Base-by-base conservation (phyloP, 495 filamentous ascomycete species). In the Hyaloscypha bicolor region DNA sequence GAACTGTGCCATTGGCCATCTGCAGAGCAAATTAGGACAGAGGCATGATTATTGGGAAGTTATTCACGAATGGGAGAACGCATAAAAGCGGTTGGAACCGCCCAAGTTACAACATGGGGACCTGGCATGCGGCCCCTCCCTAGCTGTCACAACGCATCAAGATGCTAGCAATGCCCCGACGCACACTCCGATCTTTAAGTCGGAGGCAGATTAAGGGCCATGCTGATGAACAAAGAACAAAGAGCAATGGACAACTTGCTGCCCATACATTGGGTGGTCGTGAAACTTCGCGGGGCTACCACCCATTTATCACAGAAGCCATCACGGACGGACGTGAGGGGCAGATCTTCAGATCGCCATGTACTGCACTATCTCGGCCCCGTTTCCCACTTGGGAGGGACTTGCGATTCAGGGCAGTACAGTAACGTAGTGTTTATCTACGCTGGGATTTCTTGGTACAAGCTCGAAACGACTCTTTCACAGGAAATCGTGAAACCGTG, bases 1-100 rank as follows among this genome's bases (percentile, higher is more conserved):
- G 55, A 5, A 32, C 29, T 9, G 55, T 22, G 56, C 32, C 56
- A 31, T 37, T 33, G 56, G 29, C 22, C 31, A 6, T 60, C 56
- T 37, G 0, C 29, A 37, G 56, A 37, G 25, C 30, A 21, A 37
- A 21, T 6, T 16, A 8, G 32, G 9, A 60, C 21, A 12, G 30
- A 37, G 22, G 22, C 4, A 45, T 30, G n/a, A 6, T 59, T n/a
- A 19, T 51, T 55, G 39, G 9, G 64, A 11, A 16, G 19, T 19
- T 60, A 6, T 35, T 55, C 55, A 56, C 64, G 56, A 66, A 66
- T 66, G 35, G 33, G 42, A 31, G 21, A 9, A 19, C 25, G 51
- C 37, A 66, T 66, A 29, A 37, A 60, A 19, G 31, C 33, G 45
- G 25, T 32, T 68, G 65, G 31, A 63, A 68, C 65, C 65, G 65